Base-by-base conservation (phyloP, 1,284 basidiomycete species). In the Pascua sp. region DNA sequence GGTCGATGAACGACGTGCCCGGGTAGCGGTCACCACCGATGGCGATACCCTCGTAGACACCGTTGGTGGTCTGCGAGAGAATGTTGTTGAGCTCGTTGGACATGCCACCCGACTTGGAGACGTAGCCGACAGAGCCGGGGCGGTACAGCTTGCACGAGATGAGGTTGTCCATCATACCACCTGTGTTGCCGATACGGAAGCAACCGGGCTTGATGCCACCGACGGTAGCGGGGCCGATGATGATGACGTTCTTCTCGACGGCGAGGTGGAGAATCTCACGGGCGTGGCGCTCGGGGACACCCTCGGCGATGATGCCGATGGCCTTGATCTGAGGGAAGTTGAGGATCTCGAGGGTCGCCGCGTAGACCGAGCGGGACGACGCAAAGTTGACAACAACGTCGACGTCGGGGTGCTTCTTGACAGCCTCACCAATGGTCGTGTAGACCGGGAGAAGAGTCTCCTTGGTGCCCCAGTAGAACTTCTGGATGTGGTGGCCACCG, bases 81-180 rank as follows among this genome's bases (percentile, higher is more conserved):
- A 98, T 98, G 84, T 98, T 98, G 89, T 98, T 98, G 69, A 98
- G 83, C 81, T 98, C 96, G 83, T 98, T 98, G 69, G 95, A 98
- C 96, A 98, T 98, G 78, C 96, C 95, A 68, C 95, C 95, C 12
- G 95, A 98, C 83, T 98, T 98, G 80, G 92, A 97, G 76, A 98
- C 95, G 80, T 98, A 98, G 73, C 92, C 95, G 70, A 98, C 91
- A 18, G 93, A 94, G 61, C 95, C 96, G 47, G 94, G 81, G 72
- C 94, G 91, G 86, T 98, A 98, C 64, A 98, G 90, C 84, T 98
- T 98, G 65, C 93, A 97, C 13, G 94, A 82, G 71, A 98, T 93
- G 81, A 98, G 95, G 83, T 98, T 98, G 83, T 98, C 96, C 93
- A 98, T 98, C 95, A 98, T 98, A 76, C 90, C 94, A 83, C 95